Evolutionary conservation across 2,329 filamentous ascomycete species (phyloP), one percentile per base, ranked within the genome.

Genomic region (Ophiostoma piceae): DNA sequence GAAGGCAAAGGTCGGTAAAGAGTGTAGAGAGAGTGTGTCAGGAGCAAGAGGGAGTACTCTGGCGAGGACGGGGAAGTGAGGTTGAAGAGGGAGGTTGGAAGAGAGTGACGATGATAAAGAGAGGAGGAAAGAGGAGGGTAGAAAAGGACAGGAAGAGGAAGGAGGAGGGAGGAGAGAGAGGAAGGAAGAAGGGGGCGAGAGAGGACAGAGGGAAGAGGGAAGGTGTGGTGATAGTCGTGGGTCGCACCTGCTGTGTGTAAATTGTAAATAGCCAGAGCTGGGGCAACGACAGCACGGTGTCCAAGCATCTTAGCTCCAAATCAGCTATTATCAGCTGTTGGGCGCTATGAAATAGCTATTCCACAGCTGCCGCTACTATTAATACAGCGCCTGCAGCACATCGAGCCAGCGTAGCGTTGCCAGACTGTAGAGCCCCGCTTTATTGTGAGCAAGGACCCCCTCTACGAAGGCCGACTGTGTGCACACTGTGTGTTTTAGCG

Each of bases 401-500:
- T 35, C n/a, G n/a, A 2, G 39, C 39, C 12, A 8, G 35, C 12
- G 65, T 71, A 70, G 67, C 69, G 68, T 68, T 68, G 69, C 70
- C 69, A 71, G 69, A 71, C 57, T 66, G 69, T 39, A 60, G 1
- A 3, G 71, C 67, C 64, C 73, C 72, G 65, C 68, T 72, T 71
- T 73, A 71, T 12, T 39, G 35, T 65, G 2, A 12, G 35, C 62
- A 65, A 65, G 32, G 62, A 22, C 57, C 16, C 35, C 43, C 43
- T 43, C 68, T 43, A 68, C 65, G 41, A 43, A 41, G 68, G 51
- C 68, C 66, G 41, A 37, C 39, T 51, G 16, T 22, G 11, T 29
- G 26, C 69, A 70, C 60, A 74, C 73, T 72, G 73, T 72, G 72
- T 57, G 73, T n/a, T 57, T 37, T 22, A 39, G 35, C 37, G 62